Conservation (phyloP, 2,329 filamentous ascomycete species). For the Xylaria sp. region DNA sequence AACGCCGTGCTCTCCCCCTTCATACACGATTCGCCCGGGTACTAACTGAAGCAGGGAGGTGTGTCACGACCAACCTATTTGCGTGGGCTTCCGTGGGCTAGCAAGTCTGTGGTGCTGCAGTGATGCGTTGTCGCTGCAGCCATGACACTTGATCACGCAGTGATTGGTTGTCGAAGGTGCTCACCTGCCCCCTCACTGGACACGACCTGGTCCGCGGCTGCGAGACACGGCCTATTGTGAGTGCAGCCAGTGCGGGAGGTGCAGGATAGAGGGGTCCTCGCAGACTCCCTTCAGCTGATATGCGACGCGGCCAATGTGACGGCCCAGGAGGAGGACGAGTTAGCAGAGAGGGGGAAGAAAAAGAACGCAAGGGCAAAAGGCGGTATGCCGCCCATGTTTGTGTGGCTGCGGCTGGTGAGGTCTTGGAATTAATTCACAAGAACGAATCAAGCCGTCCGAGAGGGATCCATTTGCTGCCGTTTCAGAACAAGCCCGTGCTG, state of each 20-base stretch:
- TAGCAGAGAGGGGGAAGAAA: conserved; percentile 23
- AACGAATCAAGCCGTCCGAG: conserved; percentile 31
- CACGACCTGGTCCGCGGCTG: conserved; percentile 45
- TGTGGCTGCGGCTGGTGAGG: background rate
- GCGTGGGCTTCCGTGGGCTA: conserved; percentile 22
- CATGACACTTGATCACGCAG: conserved; percentile 54
- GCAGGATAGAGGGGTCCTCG: conserved; percentile 52
- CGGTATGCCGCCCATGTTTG: conserved; percentile 18
- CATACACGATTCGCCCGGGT: conserved; percentile 18
- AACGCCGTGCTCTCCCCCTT: conserved; percentile 10
- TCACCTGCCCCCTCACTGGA: conserved; percentile 50
- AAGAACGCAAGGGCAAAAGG: conserved; percentile 11
- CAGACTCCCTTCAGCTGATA: conserved; percentile 49
- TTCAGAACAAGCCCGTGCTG: conserved; percentile 17
- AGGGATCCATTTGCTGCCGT: conserved; percentile 19
- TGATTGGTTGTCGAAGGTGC: conserved; percentile 58
- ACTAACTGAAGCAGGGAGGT: conserved; percentile 31
- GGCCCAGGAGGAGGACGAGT: conserved; percentile 45
- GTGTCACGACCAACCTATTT: conserved; percentile 28
- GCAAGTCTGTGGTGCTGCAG: conserved; percentile 47
- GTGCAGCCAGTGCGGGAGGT: conserved; percentile 44
- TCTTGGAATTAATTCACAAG: conserved; percentile 16
- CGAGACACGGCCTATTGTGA: conserved; percentile 57
- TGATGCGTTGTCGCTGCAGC: conserved; percentile 58
- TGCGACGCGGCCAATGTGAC: conserved; percentile 57